Evolutionary conservation across 2,329 filamentous ascomycete genomes (phyloP), one percentile per base, ranked within the genome.

Genomic region (Pseudomassariella vexata): DNA sequence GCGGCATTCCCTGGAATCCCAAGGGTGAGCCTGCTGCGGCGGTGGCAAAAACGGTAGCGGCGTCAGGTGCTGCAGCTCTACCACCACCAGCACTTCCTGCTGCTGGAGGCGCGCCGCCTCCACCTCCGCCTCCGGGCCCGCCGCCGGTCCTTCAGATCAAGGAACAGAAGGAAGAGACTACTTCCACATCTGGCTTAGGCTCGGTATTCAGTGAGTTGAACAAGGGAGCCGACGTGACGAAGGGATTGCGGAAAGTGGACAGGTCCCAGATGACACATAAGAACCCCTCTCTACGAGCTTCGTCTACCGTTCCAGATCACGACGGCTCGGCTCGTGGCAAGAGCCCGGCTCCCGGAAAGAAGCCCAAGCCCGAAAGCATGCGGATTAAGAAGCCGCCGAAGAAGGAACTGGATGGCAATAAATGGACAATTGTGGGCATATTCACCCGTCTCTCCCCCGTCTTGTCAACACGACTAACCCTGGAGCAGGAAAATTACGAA

Each of bases 211-310:
- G 82, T 24, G 84, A 95, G 45, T 67, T 98, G 32, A 96, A 96
- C 63, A 82, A 83, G 56, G 92, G 92, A 36, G 79, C 85, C 38
- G 71, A 76, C n/a, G 85, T 98, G 38, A 98, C 92, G 4, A 79
- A 85, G 44, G 81, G 85, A 19, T 71, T 98, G 21, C 83, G 85
- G 45, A 98, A 95, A 68, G 92, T 98, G 30, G 90, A 95, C 63
- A 83, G 82, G 54, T 92, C 85, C 33, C 73, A 96, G 59, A 95
- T 95, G 90, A 98, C 92, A 38, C 92, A 98, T 65, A 96, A 96
- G 69, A 98, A 98, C 62, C 92, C 92, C 10, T 77, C 80, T 8
- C 69, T 98, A 36, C 81, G 92, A 41, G 75, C 85, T 16, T 68
- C 69, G 39, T 83, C 85, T 9, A 73, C 76, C 2, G 85, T 90